These are phyloP conservation scores for Leishmania major DNA, from an alignment of 208 protist species.

Conservation along the genomic window DNA sequence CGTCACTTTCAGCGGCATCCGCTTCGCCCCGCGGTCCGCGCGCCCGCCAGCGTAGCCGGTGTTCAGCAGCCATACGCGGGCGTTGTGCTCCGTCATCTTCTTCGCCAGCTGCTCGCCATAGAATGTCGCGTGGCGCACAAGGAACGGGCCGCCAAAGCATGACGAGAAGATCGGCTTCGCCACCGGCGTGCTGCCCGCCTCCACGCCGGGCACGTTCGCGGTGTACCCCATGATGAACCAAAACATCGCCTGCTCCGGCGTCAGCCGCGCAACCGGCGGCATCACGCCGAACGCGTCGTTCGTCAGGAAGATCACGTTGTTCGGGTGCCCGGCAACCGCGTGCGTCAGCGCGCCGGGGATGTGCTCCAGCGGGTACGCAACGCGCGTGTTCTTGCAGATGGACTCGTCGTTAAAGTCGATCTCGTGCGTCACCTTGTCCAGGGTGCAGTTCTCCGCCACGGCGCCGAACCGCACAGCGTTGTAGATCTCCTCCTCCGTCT, in stretches of 20 bases:
- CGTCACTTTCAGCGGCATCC: constrained; percentile 93
- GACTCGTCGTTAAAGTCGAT: constrained; percentile 94
- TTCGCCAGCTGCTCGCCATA: constrained; percentile 96
- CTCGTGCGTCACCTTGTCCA: constrained; percentile 57
- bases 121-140: constrained; percentile 95
- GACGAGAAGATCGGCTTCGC: constrained; percentile 95
- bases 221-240: constrained; percentile 96
- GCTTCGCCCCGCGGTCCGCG: constrained; percentile 83
- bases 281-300: constrained; percentile 98
- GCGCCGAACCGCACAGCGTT: constrained; percentile 85
- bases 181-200: constrained; percentile 91
- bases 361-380: constrained; percentile 94
- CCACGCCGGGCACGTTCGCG: constrained; percentile 94
- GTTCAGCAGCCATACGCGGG: constrained; percentile 94
- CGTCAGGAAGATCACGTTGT: constrained; percentile 97
- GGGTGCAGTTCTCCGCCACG: constrained; percentile 89
- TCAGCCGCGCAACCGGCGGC: constrained; percentile 94
- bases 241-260: constrained; percentile 94
- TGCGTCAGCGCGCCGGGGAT: constrained; percentile 92
- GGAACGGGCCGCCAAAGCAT: constrained; percentile 96
- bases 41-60: constrained; percentile 94
- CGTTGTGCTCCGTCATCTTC: constrained; percentile 91
- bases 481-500: constrained; percentile 94
- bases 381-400: constrained; percentile 97
- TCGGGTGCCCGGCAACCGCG: constrained; percentile 86